A percentile compares a stretch with the other conserved stretches of the same genome.
These are phyloP conservation scores for Wallacemonas rigidus DNA, from an alignment of 208 protist genomes.

Conservation along the genomic window DNA sequence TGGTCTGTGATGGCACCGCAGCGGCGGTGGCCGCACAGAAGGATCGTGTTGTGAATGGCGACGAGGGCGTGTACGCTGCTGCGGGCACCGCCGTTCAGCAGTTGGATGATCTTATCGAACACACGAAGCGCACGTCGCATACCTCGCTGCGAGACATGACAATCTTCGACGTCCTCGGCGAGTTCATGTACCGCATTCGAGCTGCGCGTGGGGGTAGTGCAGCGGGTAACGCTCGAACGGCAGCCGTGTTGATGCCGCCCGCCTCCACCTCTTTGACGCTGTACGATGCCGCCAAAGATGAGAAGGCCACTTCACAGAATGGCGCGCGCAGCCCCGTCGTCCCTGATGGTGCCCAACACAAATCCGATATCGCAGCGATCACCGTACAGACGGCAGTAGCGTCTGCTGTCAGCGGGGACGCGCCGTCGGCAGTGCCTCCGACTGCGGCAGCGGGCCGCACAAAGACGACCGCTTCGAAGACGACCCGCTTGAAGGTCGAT, in stretches of 20 bases:
- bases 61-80: not conserved
- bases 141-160: conserved; percentile 10
- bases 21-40: too few species aligned
- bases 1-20: not conserved
- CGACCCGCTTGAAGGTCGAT: too few species aligned
- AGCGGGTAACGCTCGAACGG: not conserved
- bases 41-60: not conserved
- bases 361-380: too few species aligned
- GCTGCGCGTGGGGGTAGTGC: not conserved
- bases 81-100: not conserved
- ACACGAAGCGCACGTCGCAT: not conserved
- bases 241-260: not conserved
- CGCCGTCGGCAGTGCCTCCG: not conserved
- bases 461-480: too few species aligned
- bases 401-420: too few species aligned
- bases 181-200: conserved; percentile 16
- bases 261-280: not conserved
- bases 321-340: too few species aligned
- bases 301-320: too few species aligned
- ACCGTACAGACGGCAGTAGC: too few species aligned
- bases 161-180: conserved; percentile 2
- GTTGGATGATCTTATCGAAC: not conserved
- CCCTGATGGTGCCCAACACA: too few species aligned
- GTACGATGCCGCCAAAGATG: too few species aligned
- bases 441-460: not conserved